Evolutionary conservation across 106 monocot genomes (phyloP).

Genomic region (Agapanthus africanus): DNA sequence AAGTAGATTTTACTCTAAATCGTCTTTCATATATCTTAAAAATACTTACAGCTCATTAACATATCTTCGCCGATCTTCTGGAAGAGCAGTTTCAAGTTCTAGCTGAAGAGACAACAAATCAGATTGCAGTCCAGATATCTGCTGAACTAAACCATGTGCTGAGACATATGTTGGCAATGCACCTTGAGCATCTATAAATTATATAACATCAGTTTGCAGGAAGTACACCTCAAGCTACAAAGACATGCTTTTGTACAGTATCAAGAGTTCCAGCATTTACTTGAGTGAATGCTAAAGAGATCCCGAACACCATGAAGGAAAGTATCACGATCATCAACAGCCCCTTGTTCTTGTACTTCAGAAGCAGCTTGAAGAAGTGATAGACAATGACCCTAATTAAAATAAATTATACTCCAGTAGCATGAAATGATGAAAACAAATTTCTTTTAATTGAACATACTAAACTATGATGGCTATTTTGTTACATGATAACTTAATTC

Average conservation of each 20-base stretch:
- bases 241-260: background rate
- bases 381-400: conserved; percentile 52
- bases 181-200: conserved; percentile 59
- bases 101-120: conserved; percentile 78
- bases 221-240: background rate
- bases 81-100: conserved; percentile 87
- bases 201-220: conserved; percentile 1
- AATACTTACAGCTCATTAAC: conserved; percentile 88
- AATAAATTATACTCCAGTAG: no score
- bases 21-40: background rate
- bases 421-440: no score
- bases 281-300: conserved; percentile 75
- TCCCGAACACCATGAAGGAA: conserved; percentile 90
- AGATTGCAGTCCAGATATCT: conserved; percentile 73
- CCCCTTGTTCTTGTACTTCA: conserved; percentile 88
- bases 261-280: conserved; percentile 19
- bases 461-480: no score
- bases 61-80: conserved; percentile 83
- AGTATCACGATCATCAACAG: conserved; percentile 88
- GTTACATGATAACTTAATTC: background rate
- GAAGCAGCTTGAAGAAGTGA: conserved; percentile 70
- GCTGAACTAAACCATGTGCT: conserved; percentile 84
- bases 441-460: no score
- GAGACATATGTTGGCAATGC: conserved; percentile 72
- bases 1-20: background rate